Evolutionary conservation across 2,329 filamentous ascomycete genomes (phyloP).

Genomic region (Fusarium udum): DNA sequence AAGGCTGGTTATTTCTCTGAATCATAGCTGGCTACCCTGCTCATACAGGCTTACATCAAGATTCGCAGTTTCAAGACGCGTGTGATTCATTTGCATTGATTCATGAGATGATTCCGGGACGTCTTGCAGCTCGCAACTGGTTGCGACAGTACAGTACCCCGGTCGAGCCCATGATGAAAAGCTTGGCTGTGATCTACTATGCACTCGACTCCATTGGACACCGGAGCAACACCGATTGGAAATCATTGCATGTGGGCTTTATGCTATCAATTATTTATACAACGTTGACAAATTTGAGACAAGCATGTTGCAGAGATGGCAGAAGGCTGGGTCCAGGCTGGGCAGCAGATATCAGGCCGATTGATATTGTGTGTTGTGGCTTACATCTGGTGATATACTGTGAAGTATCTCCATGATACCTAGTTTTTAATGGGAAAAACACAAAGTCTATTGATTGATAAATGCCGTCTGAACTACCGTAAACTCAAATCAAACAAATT

Average conservation of each 20-base stretch:
- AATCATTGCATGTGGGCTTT: not conserved
- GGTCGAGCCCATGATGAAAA: not conserved
- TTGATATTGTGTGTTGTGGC: not conserved
- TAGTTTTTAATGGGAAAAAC: not conserved
- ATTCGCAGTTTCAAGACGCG: not conserved
- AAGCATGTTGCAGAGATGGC: not conserved
- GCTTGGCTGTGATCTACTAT: slow-evolving; percentile 7
- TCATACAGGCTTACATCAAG: not conserved
- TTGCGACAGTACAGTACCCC: not conserved
- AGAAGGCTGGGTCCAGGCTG: not conserved
- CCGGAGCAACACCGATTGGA: not conserved
- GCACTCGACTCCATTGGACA: not conserved
- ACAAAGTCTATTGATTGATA: not conserved
- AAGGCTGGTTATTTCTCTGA: not conserved
- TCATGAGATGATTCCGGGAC: not conserved
- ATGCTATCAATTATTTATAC: not conserved
- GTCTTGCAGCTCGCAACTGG: not conserved
- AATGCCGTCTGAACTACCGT: not conserved
- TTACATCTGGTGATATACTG: too few species aligned
- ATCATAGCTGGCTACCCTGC: not conserved
- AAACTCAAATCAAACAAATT: not conserved
- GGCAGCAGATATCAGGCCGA: not conserved
- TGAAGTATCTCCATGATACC: not conserved
- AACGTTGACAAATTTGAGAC: not conserved
- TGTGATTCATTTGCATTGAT: not conserved